A percentile compares a stretch with the other conserved stretches of the same genome.
Conservation (phyloP, 495 filamentous ascomycete species). For the Talaromyces nanjingensis region DNA sequence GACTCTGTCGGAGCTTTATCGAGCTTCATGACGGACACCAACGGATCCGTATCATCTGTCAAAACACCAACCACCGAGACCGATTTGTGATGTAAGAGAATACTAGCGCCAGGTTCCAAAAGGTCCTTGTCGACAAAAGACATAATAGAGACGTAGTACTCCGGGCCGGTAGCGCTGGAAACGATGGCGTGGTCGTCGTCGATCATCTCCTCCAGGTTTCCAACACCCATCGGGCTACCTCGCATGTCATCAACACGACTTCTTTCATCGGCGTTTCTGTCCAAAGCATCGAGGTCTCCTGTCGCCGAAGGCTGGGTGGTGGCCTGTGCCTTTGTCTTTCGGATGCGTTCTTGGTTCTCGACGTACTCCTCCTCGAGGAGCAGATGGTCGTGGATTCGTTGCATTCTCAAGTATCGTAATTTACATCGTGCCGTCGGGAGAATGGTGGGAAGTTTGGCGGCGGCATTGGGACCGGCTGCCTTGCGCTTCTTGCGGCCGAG, state of each 20-base stretch:
- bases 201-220: slow-evolving; percentile 97
- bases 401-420: slow-evolving; percentile 93
- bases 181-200: slow-evolving; percentile 99
- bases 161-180: slow-evolving; percentile 90
- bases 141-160: slow-evolving; percentile 99
- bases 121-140: slow-evolving; percentile 99
- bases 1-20: slow-evolving; percentile 98
- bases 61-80: slow-evolving; percentile 97
- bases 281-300: slow-evolving; percentile 36
- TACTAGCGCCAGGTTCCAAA: slow-evolving; percentile 91
- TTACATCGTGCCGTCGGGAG: slow-evolving; percentile 96
- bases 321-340: slow-evolving; percentile 84
- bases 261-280: slow-evolving; percentile 93
- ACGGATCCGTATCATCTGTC: slow-evolving; percentile 91
- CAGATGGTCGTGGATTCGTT: slow-evolving; percentile 95
- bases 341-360: slow-evolving; percentile 92
- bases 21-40: slow-evolving; percentile 98
- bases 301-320: slow-evolving; percentile 45
- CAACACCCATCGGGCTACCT: slow-evolving; percentile 97
- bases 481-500: slow-evolving; percentile 98
- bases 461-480: slow-evolving; percentile 82
- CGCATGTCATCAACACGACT: slow-evolving; percentile 97
- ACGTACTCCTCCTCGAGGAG: slow-evolving; percentile 97
- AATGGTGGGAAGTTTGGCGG: slow-evolving; percentile 88
- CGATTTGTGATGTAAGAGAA: slow-evolving; percentile 93